Percentiles rank a stretch among this genome's conserved stretches.
These are phyloP conservation scores for Acer negundo DNA, from an alignment of 345 rosid genomes.

Conservation along the genomic window DNA sequence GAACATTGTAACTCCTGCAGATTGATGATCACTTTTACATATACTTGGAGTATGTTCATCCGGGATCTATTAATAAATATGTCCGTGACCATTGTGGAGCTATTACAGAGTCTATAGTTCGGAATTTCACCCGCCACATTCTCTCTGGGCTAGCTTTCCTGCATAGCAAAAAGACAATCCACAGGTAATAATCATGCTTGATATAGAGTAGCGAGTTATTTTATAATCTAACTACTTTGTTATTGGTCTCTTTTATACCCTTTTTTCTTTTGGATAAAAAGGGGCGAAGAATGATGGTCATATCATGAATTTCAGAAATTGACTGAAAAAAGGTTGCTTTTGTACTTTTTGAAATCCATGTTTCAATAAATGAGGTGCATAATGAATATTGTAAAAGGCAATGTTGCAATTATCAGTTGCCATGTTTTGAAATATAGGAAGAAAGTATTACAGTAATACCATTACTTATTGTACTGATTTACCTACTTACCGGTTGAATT, in stretches of 20 bases:
- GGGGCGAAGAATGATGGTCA: background rate
- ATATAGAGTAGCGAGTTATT: background rate
- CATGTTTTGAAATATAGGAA: background rate
- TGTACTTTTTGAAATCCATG: background rate
- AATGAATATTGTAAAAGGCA: background rate
- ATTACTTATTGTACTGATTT: background rate
- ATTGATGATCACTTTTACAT: constrained; percentile 65
- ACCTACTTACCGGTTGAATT: background rate
- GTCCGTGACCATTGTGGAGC: constrained; percentile 54
- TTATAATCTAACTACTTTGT: background rate
- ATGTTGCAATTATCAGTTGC: background rate
- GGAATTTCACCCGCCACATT: constrained; percentile 75
- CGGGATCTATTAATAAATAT: constrained; percentile 65
- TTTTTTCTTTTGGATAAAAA: background rate
- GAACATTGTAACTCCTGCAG: constrained; percentile 34
- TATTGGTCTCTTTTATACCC: background rate
- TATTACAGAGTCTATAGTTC: constrained; percentile 65
- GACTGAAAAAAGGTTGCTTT: background rate
- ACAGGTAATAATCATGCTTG: constrained; percentile 45
- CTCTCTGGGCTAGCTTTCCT: constrained; percentile 63
- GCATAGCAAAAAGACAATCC: constrained; percentile 62
- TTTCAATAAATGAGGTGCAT: constrained; percentile 9
- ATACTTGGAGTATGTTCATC: constrained; percentile 66
- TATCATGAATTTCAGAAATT: background rate
- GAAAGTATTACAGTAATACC: background rate